Base-by-base conservation (phyloP, 345 rosid genomes). In the Eucalyptus dawsonii region DNA sequence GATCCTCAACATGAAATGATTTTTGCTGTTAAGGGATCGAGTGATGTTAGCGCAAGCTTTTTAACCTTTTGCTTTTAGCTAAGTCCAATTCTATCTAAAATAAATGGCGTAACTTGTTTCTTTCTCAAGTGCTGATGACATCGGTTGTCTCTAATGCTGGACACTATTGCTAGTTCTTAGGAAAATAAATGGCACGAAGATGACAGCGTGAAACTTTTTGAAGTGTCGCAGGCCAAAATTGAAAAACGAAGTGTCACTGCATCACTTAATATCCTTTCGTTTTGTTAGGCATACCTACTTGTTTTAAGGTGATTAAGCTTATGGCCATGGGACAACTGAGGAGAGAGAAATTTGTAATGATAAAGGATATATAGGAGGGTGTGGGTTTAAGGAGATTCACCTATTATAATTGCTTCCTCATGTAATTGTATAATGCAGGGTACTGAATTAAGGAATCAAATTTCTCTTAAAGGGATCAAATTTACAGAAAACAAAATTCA, bases 81-180 rank as follows among this genome's bases (percentile, higher is more conserved):
- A 37, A 72, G 83, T 37, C 1, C 83, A 37, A 0, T 17, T 72
- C 81, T 72, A 40, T 72, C 81, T 19, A 19, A 37, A 72, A 72
- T 17, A 9, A 19, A 0, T 31, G 37, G 42, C 0, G 0, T 34
- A 69, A 69, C 44, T 17, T 2, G 4, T 69, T 69, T 37, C 2
- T 37, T 3, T 69, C 15, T 72, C 83, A 37, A 37, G 83, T 72
- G 83, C 5, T 37, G 47, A 40, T 37, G 83, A 37, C 5, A 1
- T 1, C 27, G 0, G 81, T 37, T 6, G 15, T 37, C 27, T 21
- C 83, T 72, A 72, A 72, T 37, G 47, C 83, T 72, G 47, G 27
- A 72, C 12, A 2, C 83, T 37, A 72, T 72, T 11, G 8, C 27
- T 72, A 72, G 9, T 72, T 72, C 83, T 72, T 37, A 37, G 83